phyloP scores from a whole-genome alignment of 2,329 filamentous ascomycete species.

The Tympanopsis confertula region DNA sequence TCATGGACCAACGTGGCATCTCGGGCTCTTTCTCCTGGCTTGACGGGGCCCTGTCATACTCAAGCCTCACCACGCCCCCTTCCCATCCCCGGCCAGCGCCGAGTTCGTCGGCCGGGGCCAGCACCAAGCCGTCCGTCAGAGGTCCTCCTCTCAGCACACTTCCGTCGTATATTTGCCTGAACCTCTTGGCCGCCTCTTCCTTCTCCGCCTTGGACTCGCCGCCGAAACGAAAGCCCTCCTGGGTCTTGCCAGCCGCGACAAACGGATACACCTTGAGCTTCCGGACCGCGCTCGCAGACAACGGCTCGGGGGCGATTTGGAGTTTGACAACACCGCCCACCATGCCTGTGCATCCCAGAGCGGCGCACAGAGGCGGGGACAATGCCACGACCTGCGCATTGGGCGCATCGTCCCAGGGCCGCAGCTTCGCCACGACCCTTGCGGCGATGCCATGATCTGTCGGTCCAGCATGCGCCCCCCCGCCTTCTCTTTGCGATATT shows the following conservation, averaged over 20 bases:
- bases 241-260: constrained; percentile 39
- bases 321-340: constrained; percentile 81
- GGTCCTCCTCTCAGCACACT: constrained; percentile 64
- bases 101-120: constrained; percentile 46
- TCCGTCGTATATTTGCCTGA: constrained; percentile 60
- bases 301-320: constrained; percentile 65
- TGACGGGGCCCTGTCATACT: constrained; percentile 32
- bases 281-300: constrained; percentile 55
- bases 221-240: constrained; percentile 69
- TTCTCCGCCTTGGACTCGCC: constrained; percentile 75
- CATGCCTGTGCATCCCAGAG: constrained; percentile 59
- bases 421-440: constrained; percentile 66
- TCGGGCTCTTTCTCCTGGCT: constrained; percentile 32
- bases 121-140: constrained; percentile 75
- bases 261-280: constrained; percentile 74
- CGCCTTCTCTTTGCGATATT: constrained; percentile 53
- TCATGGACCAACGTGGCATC: constrained; percentile 58
- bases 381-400: constrained; percentile 70
- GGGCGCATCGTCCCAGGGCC: constrained; percentile 76
- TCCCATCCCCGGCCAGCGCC: constrained; percentile 56
- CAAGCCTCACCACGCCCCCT: constrained; percentile 73
- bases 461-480: constrained; percentile 58
- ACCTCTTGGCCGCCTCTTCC: constrained; percentile 62
- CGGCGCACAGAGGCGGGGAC: constrained; percentile 64
- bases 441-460: constrained; percentile 54